Conservation (phyloP, 345 rosid genomes). For the Corymbia maculata region DNA sequence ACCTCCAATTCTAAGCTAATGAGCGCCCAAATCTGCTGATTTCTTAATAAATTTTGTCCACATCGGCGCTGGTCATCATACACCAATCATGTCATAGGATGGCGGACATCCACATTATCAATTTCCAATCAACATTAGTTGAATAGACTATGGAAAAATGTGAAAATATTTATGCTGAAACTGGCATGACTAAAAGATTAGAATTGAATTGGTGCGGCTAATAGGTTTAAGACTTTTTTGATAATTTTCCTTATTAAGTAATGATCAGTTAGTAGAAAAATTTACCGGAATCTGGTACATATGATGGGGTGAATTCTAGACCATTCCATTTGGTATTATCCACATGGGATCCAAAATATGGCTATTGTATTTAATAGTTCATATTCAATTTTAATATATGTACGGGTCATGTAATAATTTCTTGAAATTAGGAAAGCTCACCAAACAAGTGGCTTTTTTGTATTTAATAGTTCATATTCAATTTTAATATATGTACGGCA, state of each 20-base stretch:
- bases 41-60: not conserved
- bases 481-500: not conserved
- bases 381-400: not conserved
- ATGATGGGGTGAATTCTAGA: not conserved
- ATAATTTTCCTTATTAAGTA: too few relatives aligned
- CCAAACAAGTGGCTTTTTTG: constrained; percentile 49
- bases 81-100: not conserved
- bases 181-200: not conserved
- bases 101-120: not conserved
- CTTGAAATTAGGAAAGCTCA: not conserved
- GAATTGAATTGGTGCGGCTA: fast-evolving
- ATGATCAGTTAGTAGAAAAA: too few relatives aligned
- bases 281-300: not conserved
- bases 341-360: not conserved
- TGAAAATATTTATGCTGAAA: not conserved
- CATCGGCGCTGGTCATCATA: not conserved
- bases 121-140: not conserved
- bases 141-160: not conserved
- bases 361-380: not conserved
- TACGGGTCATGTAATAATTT: too few relatives aligned
- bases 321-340: not conserved
- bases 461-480: not conserved
- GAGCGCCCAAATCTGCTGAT: too few relatives aligned
- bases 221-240: not conserved
- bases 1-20: too few relatives aligned